phyloP scores from a whole-genome alignment of 208 protist genomes.

The Trypanosoma cruzi region DNA sequence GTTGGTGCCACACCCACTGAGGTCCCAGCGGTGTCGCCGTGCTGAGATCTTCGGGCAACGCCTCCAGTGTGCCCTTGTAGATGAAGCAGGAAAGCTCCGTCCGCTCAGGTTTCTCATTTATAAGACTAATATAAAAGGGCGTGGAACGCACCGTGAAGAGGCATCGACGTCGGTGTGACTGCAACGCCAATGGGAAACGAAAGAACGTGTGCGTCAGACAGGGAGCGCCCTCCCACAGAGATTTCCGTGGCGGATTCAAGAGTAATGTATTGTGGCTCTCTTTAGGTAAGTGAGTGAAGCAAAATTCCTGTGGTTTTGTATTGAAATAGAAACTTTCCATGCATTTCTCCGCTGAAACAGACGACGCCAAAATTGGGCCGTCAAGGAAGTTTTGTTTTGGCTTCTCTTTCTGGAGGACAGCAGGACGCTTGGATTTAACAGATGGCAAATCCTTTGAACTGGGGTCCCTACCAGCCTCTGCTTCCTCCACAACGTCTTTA shows the following conservation, averaged over 20 bases:
- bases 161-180: constrained; percentile 49
- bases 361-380: constrained; percentile 13
- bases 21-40: constrained; percentile 38
- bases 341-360: background rate
- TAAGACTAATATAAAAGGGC: constrained; percentile 69
- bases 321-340: constrained; percentile 81
- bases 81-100: constrained; percentile 81
- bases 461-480: constrained; percentile 1
- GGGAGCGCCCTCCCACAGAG: constrained; percentile 58
- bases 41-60: constrained; percentile 48
- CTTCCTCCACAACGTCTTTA: constrained; percentile 4
- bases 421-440: constrained; percentile 7
- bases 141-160: constrained; percentile 49
- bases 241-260: constrained; percentile 27
- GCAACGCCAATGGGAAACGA: constrained; percentile 42
- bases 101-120: constrained; percentile 46
- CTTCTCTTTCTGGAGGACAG: background rate
- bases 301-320: constrained; percentile 57
- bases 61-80: constrained; percentile 59
- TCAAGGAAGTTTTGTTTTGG: constrained; percentile 21
- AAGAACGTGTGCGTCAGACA: constrained; percentile 71
- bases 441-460: background rate
- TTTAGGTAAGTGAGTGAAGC: constrained; percentile 61
- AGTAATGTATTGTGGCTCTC: constrained; percentile 45
- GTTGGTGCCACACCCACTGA: constrained; percentile 87